Conservation (phyloP, 2,329 filamentous ascomycete genomes). For the Diaporthe batatas region DNA sequence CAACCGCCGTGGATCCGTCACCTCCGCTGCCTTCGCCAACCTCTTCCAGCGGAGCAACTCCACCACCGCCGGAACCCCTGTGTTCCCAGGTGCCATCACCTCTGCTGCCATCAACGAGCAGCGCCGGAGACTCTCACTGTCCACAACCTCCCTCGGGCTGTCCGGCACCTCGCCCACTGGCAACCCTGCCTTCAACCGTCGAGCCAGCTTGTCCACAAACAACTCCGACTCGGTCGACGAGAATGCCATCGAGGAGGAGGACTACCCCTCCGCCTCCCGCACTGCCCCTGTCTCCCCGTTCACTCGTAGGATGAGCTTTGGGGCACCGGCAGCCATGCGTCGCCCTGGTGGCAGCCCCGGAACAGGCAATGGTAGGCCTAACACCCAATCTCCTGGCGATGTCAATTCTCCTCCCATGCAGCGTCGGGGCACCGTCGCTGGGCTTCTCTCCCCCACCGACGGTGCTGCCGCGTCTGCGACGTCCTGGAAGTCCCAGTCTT, state of each 20-base stretch:
- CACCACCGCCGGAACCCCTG: constrained; percentile 55
- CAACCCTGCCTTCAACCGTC: constrained; percentile 65
- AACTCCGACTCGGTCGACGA: constrained; percentile 77
- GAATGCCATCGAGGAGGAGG: constrained; percentile 79
- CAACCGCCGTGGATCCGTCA: constrained; percentile 69
- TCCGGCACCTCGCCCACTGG: constrained; percentile 77
- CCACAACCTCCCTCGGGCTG: constrained; percentile 68
- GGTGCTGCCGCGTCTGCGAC: constrained; percentile 49
- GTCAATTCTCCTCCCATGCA: constrained; percentile 51
- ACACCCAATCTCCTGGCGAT: constrained; percentile 51
- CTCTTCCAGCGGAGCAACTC: constrained; percentile 72
- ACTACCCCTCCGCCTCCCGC: constrained; percentile 63
- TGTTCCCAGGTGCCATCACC: constrained; percentile 60
- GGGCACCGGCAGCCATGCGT: constrained; percentile 78
- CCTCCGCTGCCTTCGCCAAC: constrained; percentile 68
- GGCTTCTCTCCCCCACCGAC: constrained; percentile 50
- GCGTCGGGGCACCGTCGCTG: constrained; percentile 44
- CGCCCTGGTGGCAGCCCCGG: constrained; percentile 71
- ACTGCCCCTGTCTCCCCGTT: constrained; percentile 80
- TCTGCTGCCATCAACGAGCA: constrained; percentile 65
- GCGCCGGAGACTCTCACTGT: constrained; percentile 80
- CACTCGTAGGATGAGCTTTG: constrained; percentile 89
- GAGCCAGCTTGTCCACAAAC: constrained; percentile 78
- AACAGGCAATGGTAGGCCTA: constrained; percentile 69
- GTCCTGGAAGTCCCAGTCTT: constrained; percentile 48